Percentiles rank a stretch among this genome's conserved stretches.
phyloP scores from a whole-genome alignment of 768 basidiomycete species.

The Calocybe gangraenosa region DNA sequence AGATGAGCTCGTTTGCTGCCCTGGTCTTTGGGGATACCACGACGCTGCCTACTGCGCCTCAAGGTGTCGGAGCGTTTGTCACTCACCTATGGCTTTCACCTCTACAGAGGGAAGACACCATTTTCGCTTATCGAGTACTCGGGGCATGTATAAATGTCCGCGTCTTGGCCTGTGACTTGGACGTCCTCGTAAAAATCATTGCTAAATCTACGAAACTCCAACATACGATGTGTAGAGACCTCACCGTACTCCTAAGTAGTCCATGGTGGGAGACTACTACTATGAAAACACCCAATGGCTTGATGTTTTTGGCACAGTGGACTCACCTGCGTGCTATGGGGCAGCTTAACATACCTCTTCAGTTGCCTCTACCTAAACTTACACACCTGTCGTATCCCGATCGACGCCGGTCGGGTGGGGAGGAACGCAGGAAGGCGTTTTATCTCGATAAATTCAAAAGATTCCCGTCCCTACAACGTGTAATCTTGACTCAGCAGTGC shows the following conservation, averaged over 20 bases:
- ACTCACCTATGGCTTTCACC: conserved; percentile 32
- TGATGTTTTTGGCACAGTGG: conserved; percentile 26
- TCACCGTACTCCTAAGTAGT: conserved; percentile 28
- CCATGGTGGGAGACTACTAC: conserved; percentile 18
- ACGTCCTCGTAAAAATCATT: conserved; percentile 21
- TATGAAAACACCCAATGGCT: conserved; percentile 20
- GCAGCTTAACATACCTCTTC: conserved; percentile 21
- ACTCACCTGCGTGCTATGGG: conserved; percentile 31
- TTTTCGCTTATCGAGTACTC: conserved; percentile 18
- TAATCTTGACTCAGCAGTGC: conserved; percentile 26
- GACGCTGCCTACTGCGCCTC: conserved; percentile 12
- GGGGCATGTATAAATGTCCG: conserved; percentile 27
- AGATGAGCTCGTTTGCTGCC: conserved; percentile 26
- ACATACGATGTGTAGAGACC: conserved; percentile 24
- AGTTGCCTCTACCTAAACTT: conserved; percentile 20
- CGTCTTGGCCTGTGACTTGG: conserved; percentile 26
- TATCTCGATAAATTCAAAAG: conserved; percentile 17
- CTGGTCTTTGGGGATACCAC: conserved; percentile 9
- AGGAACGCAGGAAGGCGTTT: conserved; percentile 13
- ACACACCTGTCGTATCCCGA: conserved; percentile 27
- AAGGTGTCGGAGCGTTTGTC: conserved; percentile 15
- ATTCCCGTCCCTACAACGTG: conserved; percentile 26
- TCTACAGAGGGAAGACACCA: conserved; percentile 19
- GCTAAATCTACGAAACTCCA: conserved; percentile 15
- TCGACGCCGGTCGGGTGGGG: conserved; percentile 10